These are phyloP conservation scores for Colletotrichum cordylinicola DNA, from an alignment of 2,329 filamentous ascomycete genomes.

Conservation along the genomic window DNA sequence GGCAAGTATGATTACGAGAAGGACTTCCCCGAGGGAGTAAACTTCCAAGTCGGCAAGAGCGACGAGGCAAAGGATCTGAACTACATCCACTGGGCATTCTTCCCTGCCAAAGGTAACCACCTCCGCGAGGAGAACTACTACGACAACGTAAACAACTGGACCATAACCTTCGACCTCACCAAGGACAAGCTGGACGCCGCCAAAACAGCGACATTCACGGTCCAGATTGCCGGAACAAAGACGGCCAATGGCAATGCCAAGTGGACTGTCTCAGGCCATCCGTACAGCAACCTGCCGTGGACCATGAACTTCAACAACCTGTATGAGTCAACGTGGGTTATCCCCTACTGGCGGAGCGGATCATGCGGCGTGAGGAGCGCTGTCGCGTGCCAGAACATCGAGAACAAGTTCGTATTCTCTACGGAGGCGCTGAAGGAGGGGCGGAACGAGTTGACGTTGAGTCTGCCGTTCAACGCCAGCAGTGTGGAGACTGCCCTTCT, in stretches of 20 bases:
- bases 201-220: conserved; percentile 64
- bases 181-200: conserved; percentile 44
- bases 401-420: conserved; percentile 65
- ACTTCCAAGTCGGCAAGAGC: conserved; percentile 61
- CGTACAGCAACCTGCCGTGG: conserved; percentile 56
- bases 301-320: conserved; percentile 44
- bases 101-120: conserved; percentile 59
- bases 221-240: conserved; percentile 68
- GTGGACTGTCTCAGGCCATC: conserved; percentile 54
- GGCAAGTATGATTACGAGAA: conserved; percentile 62
- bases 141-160: conserved; percentile 65
- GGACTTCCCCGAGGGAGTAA: conserved; percentile 65
- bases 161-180: conserved; percentile 55
- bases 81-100: conserved; percentile 71
- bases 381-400: conserved; percentile 66
- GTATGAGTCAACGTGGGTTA: conserved; percentile 58
- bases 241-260: conserved; percentile 66
- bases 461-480: conserved; percentile 64
- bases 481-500: conserved; percentile 64
- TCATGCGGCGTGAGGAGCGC: conserved; percentile 67
- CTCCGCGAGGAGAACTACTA: conserved; percentile 47
- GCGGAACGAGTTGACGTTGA: conserved; percentile 61
- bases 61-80: conserved; percentile 58
- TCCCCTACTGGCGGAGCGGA: conserved; percentile 49
- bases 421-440: conserved; percentile 51